Percentiles rank a stretch among this genome's conserved stretches.
These are phyloP conservation scores for Ceratocystis lukuohia DNA, from an alignment of 2,329 filamentous ascomycete species.

Conservation along the genomic window DNA sequence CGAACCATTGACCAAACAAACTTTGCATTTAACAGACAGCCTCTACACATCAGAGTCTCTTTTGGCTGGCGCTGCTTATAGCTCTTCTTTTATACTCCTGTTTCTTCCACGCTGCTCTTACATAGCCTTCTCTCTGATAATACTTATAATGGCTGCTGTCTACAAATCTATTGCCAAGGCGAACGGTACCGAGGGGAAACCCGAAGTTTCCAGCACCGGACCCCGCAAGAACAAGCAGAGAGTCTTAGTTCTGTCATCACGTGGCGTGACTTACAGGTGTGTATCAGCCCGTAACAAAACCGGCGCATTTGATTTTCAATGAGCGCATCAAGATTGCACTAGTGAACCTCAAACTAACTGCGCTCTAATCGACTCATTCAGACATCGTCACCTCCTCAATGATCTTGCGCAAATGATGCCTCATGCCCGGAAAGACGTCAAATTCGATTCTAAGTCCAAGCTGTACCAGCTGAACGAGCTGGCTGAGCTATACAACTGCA, in stretches of 20 bases:
- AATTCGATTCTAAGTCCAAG: constrained; percentile 92
- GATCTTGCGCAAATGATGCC: constrained; percentile 82
- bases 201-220: constrained; percentile 31
- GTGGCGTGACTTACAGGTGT: constrained; percentile 79
- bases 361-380: constrained; percentile 27
- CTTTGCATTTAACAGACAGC: not conserved
- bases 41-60: not conserved
- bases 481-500: constrained; percentile 73
- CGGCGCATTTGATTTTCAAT: too few species aligned
- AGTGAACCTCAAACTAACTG: not conserved
- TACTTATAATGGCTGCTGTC: constrained; percentile 50
- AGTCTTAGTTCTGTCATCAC: constrained; percentile 79
- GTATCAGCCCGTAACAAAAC: not conserved
- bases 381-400: constrained; percentile 84
- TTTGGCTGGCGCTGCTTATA: not conserved
- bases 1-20: not conserved
- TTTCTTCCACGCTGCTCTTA: not conserved
- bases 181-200: constrained; percentile 37
- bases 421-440: constrained; percentile 85
- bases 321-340: too few species aligned
- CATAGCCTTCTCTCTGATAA: not conserved
- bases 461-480: constrained; percentile 67
- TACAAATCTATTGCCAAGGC: constrained; percentile 61
- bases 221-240: constrained; percentile 55
- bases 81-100: constrained; percentile 17